Percentiles rank a stretch among this genome's conserved stretches.
phyloP scores from a whole-genome alignment of 2,329 filamentous ascomycete genomes.

The Pestalotiopsis sp. region DNA sequence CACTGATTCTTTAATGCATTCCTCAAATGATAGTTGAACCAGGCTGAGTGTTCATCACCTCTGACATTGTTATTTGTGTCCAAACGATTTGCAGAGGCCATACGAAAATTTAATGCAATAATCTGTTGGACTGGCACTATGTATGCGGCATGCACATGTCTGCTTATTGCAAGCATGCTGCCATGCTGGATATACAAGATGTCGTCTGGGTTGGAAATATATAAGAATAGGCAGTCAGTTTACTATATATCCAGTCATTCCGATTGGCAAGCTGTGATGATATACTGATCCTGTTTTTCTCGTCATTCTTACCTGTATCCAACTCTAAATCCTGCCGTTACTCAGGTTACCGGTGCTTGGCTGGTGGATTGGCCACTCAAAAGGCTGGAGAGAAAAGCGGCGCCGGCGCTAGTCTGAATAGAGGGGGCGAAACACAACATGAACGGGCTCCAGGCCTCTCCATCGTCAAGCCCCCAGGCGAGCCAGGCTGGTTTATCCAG shows the following conservation, averaged over 20 bases:
- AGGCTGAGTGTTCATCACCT: too few species aligned
- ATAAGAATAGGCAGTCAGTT: too few species aligned
- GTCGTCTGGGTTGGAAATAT: too few species aligned
- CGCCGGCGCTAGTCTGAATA: neutral
- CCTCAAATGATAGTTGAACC: too few species aligned
- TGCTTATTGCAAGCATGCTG: too few species aligned
- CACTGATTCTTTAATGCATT: too few species aligned
- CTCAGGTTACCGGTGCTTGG: neutral
- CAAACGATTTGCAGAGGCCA: too few species aligned
- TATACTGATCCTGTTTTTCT: neutral
- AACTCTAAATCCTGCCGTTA: neutral
- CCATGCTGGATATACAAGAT: too few species aligned
- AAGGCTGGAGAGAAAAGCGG: neutral
- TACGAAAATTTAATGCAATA: too few species aligned
- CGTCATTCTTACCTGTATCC: neutral
- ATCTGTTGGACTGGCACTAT: too few species aligned
- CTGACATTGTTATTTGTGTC: too few species aligned
- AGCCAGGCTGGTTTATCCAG: neutral
- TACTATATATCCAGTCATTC: neutral
- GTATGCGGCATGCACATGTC: too few species aligned
- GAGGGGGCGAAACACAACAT: neutral
- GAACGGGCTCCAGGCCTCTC: neutral
- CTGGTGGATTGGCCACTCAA: neutral
- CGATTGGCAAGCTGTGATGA: neutral
- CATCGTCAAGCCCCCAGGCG: neutral